phyloP scores from a whole-genome alignment of 352 stramenopile species.

The Phytophthora europaea region DNA sequence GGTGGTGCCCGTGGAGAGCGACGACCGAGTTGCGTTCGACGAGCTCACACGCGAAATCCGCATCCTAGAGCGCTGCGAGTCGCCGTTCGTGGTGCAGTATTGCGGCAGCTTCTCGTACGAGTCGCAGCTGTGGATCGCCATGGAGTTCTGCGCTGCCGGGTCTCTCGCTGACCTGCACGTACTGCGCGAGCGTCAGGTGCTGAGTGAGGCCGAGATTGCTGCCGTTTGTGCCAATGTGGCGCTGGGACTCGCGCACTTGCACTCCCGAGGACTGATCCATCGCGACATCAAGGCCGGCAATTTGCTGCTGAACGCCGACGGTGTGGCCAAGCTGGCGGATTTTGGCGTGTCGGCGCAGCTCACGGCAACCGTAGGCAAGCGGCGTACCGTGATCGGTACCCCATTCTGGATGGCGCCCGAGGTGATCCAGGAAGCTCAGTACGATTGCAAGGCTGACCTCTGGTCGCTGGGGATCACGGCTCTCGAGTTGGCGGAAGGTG shows the following conservation, averaged over 20 bases:
- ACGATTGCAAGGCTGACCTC: constrained; percentile 87
- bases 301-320: constrained; percentile 76
- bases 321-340: constrained; percentile 87
- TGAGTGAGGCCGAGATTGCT: constrained; percentile 80
- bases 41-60: constrained; percentile 89
- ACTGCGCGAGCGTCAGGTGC: constrained; percentile 49
- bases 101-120: constrained; percentile 84
- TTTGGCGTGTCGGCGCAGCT: constrained; percentile 93
- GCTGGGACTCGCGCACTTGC: constrained; percentile 84
- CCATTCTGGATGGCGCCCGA: constrained; percentile 95
- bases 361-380: constrained; percentile 92
- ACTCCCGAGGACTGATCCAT: constrained; percentile 84
- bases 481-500: constrained; percentile 91
- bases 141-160: constrained; percentile 90
- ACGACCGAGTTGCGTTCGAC: constrained; percentile 63
- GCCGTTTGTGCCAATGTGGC: constrained; percentile 76
- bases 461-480: constrained; percentile 92
- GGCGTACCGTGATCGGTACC: constrained; percentile 91
- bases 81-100: constrained; percentile 90
- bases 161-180: constrained; percentile 86
- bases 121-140: constrained; percentile 86
- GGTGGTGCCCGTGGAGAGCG: constrained; percentile 85
- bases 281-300: constrained; percentile 92
- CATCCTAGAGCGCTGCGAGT: constrained; percentile 85
- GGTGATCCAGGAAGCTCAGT: constrained; percentile 90